Percentiles rank a stretch among this genome's conserved stretches.
Conservation (phyloP, 257 asterid genomes). For the Solanum dulcamara region DNA sequence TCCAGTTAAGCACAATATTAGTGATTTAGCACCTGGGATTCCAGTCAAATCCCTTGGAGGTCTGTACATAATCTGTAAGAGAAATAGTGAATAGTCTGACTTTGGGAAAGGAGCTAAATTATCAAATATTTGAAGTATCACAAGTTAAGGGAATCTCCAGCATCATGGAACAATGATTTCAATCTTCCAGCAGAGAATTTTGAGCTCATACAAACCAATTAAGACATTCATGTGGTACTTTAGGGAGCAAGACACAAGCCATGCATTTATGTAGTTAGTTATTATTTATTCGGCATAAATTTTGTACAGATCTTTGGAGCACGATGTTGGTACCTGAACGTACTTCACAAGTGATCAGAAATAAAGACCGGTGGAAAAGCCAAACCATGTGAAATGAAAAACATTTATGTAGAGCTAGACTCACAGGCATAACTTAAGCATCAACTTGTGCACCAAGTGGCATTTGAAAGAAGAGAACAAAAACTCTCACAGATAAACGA, state of each 20-base stretch:
- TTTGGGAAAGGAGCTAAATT: neutral
- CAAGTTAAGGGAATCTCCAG: neutral
- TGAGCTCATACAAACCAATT: neutral
- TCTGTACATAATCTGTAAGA: conserved; percentile 56
- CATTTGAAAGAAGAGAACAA: neutral
- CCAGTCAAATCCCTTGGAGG: conserved; percentile 68
- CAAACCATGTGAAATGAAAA: neutral
- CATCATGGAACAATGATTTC: neutral
- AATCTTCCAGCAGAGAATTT: neutral
- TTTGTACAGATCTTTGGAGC: neutral
- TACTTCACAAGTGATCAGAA: neutral
- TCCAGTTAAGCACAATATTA: conserved; percentile 83
- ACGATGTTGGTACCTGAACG: neutral
- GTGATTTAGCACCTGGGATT: conserved; percentile 65
- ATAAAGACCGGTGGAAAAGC: neutral
- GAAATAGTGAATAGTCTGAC: neutral
- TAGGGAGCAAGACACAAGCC: neutral
- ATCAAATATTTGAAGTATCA: neutral
- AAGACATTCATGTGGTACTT: neutral
- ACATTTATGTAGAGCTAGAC: neutral
- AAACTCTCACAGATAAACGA: neutral
- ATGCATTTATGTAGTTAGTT: neutral
- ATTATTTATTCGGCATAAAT: neutral
- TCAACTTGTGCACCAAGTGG: neutral
- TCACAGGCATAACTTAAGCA: neutral